Base-by-base conservation (phyloP, 176 grass and related monocot genomes). In the Oryza meyeriana region DNA sequence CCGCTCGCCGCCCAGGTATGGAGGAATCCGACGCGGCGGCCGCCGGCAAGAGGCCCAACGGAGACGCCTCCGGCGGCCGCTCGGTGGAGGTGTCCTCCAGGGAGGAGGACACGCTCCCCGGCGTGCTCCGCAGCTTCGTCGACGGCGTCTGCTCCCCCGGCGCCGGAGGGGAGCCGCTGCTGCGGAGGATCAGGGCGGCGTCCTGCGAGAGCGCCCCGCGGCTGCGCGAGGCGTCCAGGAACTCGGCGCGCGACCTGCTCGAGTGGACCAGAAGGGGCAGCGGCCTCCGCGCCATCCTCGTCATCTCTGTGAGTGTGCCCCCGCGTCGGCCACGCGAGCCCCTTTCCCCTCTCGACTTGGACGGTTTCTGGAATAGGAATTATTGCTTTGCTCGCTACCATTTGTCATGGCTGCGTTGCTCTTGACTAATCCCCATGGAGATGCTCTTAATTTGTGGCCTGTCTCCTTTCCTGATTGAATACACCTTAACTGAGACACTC, bases 191-290 rank as follows among this genome's bases (percentile, higher is more conserved):
- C 73, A 77, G 78, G 64, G 57, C 59, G 55, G 88, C 89, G 39
- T 59, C 88, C 70, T 58, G 79, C 59, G 84, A 90, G 74, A 61
- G 66, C 5, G 85, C 73, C 6, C 93, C 96, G 27, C 83, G 91
- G 38, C 66, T 99, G 71, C 79, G 76, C 29, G 87, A 82, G 4
- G 96, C 93, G 70, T 95, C 89, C 14, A 76, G 82, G 79, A 95
- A 92, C 79, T 92, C 91, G 4, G 90, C 85, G 3, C 58, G 78
- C 31, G 87, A 95, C 64, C 89, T 99, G 70, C 41, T 93, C 22
- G 72, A 83, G 68, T 99, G 96, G 93, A 95, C 91, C 75, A 82
- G 83, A 58, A 82, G 69, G 48, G 96, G 96, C 72, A 86, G 87
- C 75, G 55, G 90, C 50, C 81, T 95, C 64, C 96, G 93, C 81